Evolutionary conservation across 805 yeast species (phyloP).

Genomic region (Blastobotrys peoriensis): DNA sequence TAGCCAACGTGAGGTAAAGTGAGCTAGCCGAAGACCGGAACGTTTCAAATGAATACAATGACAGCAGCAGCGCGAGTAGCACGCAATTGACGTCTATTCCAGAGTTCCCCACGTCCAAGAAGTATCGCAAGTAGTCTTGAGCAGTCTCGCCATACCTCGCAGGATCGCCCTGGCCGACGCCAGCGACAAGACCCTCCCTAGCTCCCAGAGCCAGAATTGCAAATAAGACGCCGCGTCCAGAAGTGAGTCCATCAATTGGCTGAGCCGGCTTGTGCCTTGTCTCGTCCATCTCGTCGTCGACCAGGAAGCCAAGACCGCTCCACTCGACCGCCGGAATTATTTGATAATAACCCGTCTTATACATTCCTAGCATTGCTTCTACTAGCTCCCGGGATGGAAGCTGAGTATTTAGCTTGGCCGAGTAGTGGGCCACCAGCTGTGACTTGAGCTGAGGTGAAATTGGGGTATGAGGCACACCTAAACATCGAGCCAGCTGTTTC

Average conservation of each 20-base stretch:
- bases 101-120: not conserved
- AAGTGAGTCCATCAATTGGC: slow-evolving; percentile 8
- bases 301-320: slow-evolving; percentile 6
- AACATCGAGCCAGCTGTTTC: not conserved
- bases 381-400: slow-evolving; percentile 19
- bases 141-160: not conserved
- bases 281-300: slow-evolving; percentile 12
- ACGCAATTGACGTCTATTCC: slow-evolving; percentile 2
- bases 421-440: not conserved
- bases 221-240: slow-evolving; percentile 19
- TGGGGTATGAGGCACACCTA: not conserved
- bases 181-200: slow-evolving; percentile 12
- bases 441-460: not conserved
- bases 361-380: slow-evolving; percentile 15
- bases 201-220: slow-evolving; percentile 24
- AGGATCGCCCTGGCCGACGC: not conserved
- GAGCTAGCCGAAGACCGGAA: slow-evolving; percentile 20
- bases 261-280: slow-evolving; percentile 15
- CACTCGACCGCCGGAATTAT: slow-evolving; percentile 27
- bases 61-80: slow-evolving; percentile 13
- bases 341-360: slow-evolving; percentile 19
- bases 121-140: slow-evolving; percentile 3
- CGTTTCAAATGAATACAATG: slow-evolving; percentile 20
- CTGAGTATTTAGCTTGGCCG: not conserved
- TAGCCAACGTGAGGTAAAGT: slow-evolving; percentile 19